Percentiles rank a stretch among this genome's conserved stretches.
These are phyloP conservation scores for Magnolia kwangsiensis DNA, from an alignment of 164 flowering plant genomes.

Conservation along the genomic window DNA sequence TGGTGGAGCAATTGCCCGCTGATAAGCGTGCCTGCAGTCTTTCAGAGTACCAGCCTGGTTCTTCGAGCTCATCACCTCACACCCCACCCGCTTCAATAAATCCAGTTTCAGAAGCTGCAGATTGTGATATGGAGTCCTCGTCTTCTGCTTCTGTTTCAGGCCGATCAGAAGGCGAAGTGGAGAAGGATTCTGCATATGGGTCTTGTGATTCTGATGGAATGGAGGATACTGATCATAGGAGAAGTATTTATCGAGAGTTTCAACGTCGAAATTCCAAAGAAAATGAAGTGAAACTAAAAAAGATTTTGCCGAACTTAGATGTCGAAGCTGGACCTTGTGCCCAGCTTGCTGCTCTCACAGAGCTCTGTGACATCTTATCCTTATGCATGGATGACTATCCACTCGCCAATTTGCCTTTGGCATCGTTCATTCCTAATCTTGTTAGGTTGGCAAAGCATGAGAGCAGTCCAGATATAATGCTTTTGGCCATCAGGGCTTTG, in stretches of 20 bases:
- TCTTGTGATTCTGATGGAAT: conserved; percentile 64
- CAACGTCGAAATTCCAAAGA: conserved; percentile 33
- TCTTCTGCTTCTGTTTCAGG: conserved; percentile 57
- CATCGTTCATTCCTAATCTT: conserved; percentile 51
- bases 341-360: conserved; percentile 56
- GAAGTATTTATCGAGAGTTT: conserved; percentile 29
- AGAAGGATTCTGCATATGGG: conserved; percentile 50
- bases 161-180: conserved; percentile 58
- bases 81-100: conserved; percentile 22
- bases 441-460: conserved; percentile 59
- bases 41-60: conserved; percentile 48
- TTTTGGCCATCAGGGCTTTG: conserved; percentile 72
- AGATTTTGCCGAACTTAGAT: conserved; percentile 37
- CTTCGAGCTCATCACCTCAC: conserved; percentile 47
- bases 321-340: conserved; percentile 40
- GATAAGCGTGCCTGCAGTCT: conserved; percentile 87
- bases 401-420: conserved; percentile 37
- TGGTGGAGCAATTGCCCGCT: conserved; percentile 58
- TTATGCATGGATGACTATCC: conserved; percentile 50
- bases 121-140: conserved; percentile 62
- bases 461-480: conserved; percentile 63
- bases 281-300: conserved; percentile 42
- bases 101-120: conserved; percentile 31
- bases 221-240: conserved; percentile 33
- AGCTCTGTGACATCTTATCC: conserved; percentile 77